Evolutionary conservation across 2,329 filamentous ascomycete genomes (phyloP).

Genomic region (Scopulariopsis brevicaulis): DNA sequence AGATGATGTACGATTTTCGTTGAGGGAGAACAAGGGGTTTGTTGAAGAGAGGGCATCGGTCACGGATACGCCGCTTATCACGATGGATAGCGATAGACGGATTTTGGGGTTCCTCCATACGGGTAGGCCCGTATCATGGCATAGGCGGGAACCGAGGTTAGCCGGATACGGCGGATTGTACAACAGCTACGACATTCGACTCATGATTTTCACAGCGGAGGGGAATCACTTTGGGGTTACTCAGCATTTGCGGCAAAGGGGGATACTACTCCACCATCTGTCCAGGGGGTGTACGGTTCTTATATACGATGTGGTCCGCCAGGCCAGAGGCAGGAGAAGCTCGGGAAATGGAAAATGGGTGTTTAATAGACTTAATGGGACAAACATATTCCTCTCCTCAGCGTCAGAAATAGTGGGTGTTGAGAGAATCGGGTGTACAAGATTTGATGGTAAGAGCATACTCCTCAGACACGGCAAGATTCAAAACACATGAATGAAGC

Average conservation of each 20-base stretch:
- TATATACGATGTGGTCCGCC: neutral
- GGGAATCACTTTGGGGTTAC: neutral
- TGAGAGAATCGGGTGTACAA: neutral
- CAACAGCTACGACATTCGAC: neutral
- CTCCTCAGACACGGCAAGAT: neutral
- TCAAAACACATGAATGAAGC: neutral
- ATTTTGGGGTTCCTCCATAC: neutral
- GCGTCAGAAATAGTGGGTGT: neutral
- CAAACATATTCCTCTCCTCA: neutral
- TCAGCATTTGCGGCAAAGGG: neutral
- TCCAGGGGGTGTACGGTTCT: neutral
- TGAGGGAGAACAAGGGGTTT: neutral
- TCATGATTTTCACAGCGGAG: neutral
- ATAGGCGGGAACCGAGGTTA: neutral
- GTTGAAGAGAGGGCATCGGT: neutral
- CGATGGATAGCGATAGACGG: too few species aligned
- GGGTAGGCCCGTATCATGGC: neutral
- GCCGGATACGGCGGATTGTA: neutral
- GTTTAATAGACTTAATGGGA: neutral
- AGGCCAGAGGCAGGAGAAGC: neutral
- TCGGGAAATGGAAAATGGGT: neutral
- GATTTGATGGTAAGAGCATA: neutral
- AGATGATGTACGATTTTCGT: neutral
- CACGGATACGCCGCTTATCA: too few species aligned
- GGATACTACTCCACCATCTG: neutral